phyloP scores from a whole-genome alignment of 139 green algal species.

The Pleodorina starrii region DNA sequence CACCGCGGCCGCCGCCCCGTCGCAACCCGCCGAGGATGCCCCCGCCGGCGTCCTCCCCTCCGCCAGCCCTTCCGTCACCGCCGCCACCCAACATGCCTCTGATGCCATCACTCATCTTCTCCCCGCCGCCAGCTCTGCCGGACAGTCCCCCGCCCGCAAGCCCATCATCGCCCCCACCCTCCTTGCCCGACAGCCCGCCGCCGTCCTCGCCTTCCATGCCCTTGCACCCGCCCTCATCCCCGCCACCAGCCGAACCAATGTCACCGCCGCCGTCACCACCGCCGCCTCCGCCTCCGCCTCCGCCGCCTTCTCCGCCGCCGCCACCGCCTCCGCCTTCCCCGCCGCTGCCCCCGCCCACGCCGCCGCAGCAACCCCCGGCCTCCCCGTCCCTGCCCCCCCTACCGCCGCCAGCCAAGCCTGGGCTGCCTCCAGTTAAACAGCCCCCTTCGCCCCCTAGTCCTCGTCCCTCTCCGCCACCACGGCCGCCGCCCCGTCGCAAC shows the following conservation, averaged over 20 bases:
- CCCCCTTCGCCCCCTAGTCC: not conserved
- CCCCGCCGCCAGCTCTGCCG: not conserved
- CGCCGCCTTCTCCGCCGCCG: not conserved
- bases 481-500: not conserved
- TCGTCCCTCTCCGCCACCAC: not conserved
- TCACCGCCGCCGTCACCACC: not conserved
- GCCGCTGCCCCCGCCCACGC: not conserved
- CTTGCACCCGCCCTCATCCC: too few species aligned
- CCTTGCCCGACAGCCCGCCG: not conserved
- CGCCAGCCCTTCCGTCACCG: not conserved
- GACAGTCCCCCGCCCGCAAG: not conserved
- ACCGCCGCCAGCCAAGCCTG: too few species aligned
- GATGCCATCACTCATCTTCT: too few species aligned
- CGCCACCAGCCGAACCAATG: too few species aligned
- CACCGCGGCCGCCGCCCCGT: not conserved
- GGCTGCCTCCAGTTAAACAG: not conserved
- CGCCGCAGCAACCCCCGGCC: not conserved
- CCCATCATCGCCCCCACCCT: not conserved
- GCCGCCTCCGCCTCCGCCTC: not conserved
- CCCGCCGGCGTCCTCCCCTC: not conserved
- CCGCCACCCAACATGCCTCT: not conserved
- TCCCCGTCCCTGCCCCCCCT: too few species aligned
- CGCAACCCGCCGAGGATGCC: not conserved
- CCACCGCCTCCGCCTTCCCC: not conserved
- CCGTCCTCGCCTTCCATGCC: not conserved